Evolutionary conservation across 83 land plant genomes (phyloP), one percentile per base, ranked within the genome.

Genomic region (Larix sibirica): DNA sequence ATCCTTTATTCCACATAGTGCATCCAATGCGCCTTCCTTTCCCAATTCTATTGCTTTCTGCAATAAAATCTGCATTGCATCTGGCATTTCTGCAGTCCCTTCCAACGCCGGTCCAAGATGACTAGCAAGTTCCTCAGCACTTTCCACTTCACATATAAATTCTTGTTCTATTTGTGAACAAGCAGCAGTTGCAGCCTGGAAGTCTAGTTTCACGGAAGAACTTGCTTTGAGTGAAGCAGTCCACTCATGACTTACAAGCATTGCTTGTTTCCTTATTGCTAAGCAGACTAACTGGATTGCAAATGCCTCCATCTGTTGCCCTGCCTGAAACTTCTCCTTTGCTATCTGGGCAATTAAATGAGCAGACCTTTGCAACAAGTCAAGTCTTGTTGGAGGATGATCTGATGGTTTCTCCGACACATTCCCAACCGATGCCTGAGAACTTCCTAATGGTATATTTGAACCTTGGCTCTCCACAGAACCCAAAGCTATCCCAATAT

Each of bases 191-290:
- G 89, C 83, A 69, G 85, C 84, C 62, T 62, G 69, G 63, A 60
- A 17, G 26, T 80, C 86, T 21, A 31, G 31, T 75, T 79, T 76
- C 66, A 69, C 82, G 24, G 81, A 76, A 78, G 91, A 89, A 84
- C 86, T 86, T 73, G 88, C 98, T 64, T 69, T 77, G 80, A 93
- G 91, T 36, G 92, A 88, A 8, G 91, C 92, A 64, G 96, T 98
- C 86, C 90, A 91, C 12, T 90, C 81, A 84, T 94, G 94, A 84
- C 93, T 92, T 24, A 94, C 90, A 76, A 88, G 86, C 82, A 95
- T 64, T 33, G 98, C 98, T 80, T 97, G 94, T 89, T 93, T 97
- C 99, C 97, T 96, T 26, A 96, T 86, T 21, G 97, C 98, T 80
- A 96, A 89, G 79, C 95, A 84, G 5, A 96, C 93, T 62, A 97